Conservation (phyloP, 2,329 filamentous ascomycete species). For the Pseudomassariella vexata region DNA sequence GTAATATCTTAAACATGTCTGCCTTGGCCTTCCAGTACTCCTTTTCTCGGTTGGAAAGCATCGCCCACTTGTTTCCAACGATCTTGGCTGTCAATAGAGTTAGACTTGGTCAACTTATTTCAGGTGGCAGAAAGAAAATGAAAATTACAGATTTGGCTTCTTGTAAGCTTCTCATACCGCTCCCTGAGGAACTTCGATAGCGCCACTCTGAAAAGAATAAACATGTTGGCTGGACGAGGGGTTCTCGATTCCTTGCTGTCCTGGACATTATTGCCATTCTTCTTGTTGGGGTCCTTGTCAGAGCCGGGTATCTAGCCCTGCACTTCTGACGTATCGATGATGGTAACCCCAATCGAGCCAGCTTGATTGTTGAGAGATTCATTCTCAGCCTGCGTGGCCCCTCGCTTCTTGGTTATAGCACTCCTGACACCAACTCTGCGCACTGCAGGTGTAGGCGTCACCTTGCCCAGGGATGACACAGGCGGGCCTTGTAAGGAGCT, state of each 20-base stretch:
- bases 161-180: neutral
- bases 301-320: too few relatives aligned
- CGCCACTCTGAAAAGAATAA: conserved; percentile 1
- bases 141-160: conserved; percentile 2
- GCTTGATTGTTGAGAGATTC: too few relatives aligned
- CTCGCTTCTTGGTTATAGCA: neutral
- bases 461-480: neutral
- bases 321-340: too few relatives aligned
- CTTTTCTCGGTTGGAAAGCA: conserved; percentile 1
- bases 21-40: neutral
- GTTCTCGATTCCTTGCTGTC: conserved; percentile 2
- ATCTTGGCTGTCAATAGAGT: conserved; percentile 3
- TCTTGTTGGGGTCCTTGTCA: neutral
- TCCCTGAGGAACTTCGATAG: neutral
- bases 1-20: too few relatives aligned
- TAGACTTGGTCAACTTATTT: neutral
- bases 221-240: conserved; percentile 4
- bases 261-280: neutral
- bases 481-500: neutral
- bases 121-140: neutral
- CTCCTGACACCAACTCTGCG: neutral
- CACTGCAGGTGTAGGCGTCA: neutral
- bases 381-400: neutral
- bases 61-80: conserved; percentile 1
- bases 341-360: too few relatives aligned